Evolutionary conservation across 495 filamentous ascomycete genomes (phyloP).

Genomic region (Penicillium taxi): DNA sequence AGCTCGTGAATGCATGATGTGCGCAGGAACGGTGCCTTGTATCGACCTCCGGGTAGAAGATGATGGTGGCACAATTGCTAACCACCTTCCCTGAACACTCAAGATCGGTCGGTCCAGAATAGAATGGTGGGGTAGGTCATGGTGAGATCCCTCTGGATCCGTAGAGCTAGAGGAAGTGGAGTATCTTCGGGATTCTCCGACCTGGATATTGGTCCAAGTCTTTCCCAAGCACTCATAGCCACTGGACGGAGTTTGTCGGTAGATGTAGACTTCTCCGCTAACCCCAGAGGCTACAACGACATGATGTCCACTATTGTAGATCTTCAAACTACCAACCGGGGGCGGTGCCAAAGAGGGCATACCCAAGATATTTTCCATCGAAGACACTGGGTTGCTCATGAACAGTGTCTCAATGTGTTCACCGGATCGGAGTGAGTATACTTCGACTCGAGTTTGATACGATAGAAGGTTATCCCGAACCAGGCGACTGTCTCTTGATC

Average conservation of each 20-base stretch:
- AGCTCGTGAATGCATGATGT: constrained; percentile 42
- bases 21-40: constrained; percentile 45
- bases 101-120: constrained; percentile 56
- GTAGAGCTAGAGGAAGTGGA: constrained; percentile 49
- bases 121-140: constrained; percentile 38
- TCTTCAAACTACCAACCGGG: constrained; percentile 60
- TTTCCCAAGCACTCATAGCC: constrained; percentile 74
- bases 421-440: constrained; percentile 69
- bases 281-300: constrained; percentile 66
- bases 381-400: constrained; percentile 42
- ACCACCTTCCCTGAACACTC: constrained; percentile 69
- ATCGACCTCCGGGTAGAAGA: constrained; percentile 62
- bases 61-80: constrained; percentile 72
- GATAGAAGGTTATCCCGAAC: constrained; percentile 36
- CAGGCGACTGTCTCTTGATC: constrained; percentile 18
- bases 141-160: constrained; percentile 45
- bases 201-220: constrained; percentile 74
- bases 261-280: constrained; percentile 82
- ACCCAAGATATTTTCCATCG: constrained; percentile 35
- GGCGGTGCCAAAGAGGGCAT: constrained; percentile 45
- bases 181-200: constrained; percentile 37
- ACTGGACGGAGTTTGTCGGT: constrained; percentile 36
- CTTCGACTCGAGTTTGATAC: constrained; percentile 79
- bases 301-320: constrained; percentile 59
- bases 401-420: constrained; percentile 62